These are phyloP conservation scores for Stachybotrys chlorohalonatus DNA, from an alignment of 2,329 filamentous ascomycete genomes.

Conservation along the genomic window DNA sequence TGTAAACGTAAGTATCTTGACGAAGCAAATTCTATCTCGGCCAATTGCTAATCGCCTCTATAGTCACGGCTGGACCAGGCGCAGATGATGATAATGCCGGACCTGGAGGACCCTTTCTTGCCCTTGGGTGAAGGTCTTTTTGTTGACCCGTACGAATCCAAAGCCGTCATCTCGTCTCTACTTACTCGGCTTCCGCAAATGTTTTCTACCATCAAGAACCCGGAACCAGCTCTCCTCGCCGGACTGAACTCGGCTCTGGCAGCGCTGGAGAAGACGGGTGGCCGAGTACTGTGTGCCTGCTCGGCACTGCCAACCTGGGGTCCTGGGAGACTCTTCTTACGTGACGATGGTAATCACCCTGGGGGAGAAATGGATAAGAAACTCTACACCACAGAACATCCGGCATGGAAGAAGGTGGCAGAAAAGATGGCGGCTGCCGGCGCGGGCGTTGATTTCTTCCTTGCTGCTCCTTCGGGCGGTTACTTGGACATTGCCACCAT, in stretches of 20 bases:
- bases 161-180: conserved; percentile 79
- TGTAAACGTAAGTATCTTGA: conserved; percentile 55
- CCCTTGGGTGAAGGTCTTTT: conserved; percentile 87
- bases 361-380: conserved; percentile 88
- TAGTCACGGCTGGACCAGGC: conserved; percentile 71
- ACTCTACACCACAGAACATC: conserved; percentile 82
- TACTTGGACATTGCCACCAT: conserved; percentile 93
- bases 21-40: neutral
- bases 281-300: conserved; percentile 84
- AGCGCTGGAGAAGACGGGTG: conserved; percentile 79
- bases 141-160: conserved; percentile 87
- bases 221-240: conserved; percentile 80
- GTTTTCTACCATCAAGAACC: conserved; percentile 81
- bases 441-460: conserved; percentile 87
- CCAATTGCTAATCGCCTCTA: conserved; percentile 7
- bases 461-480: conserved; percentile 80
- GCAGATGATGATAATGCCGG: conserved; percentile 98
- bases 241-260: conserved; percentile 74
- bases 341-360: conserved; percentile 80
- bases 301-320: conserved; percentile 87
- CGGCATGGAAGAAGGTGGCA: conserved; percentile 76
- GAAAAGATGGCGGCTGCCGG: conserved; percentile 82
- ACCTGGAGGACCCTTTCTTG: conserved; percentile 93
- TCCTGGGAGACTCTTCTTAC: conserved; percentile 72
- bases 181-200: conserved; percentile 73